These are phyloP conservation scores for Saccharomycopsis microspora DNA, from an alignment of 805 yeast genomes.

Conservation along the genomic window DNA sequence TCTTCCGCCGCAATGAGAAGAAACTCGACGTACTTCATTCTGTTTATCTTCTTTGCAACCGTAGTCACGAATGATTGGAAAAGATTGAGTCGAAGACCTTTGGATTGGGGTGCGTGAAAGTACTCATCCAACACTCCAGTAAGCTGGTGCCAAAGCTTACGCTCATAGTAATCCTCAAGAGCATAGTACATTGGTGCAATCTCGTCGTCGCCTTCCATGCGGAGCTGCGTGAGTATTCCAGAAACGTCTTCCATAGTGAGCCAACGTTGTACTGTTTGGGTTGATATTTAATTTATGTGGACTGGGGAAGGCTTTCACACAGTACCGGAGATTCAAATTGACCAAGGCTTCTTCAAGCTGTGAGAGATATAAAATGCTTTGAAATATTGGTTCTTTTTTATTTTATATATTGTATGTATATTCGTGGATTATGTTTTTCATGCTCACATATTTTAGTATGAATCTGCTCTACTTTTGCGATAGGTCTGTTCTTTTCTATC, in stretches of 20 bases:
- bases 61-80: slow-evolving; percentile 59
- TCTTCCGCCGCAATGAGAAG: slow-evolving; percentile 43
- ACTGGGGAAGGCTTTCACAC: no score
- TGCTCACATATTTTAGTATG: no score
- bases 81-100: slow-evolving; percentile 48
- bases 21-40: slow-evolving; percentile 68
- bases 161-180: slow-evolving; percentile 76
- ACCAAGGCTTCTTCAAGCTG: no score
- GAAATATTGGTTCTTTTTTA: no score
- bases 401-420: no score
- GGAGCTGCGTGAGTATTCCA: slow-evolving; percentile 9
- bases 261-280: no score
- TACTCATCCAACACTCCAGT: slow-evolving; percentile 55
- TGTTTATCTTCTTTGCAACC: slow-evolving; percentile 64
- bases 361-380: no score
- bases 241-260: slow-evolving; percentile 4
- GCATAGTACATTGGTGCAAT: slow-evolving; percentile 13
- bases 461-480: no score
- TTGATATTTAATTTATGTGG: no score
- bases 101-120: slow-evolving; percentile 43
- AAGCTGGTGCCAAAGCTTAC: slow-evolving; percentile 92
- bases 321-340: no score
- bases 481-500: no score
- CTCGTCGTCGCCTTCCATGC: slow-evolving; percentile 14
- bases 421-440: no score